Evolutionary conservation across 139 green algal species (phyloP).

Genomic region (Prasinococcaceae sp.): DNA sequence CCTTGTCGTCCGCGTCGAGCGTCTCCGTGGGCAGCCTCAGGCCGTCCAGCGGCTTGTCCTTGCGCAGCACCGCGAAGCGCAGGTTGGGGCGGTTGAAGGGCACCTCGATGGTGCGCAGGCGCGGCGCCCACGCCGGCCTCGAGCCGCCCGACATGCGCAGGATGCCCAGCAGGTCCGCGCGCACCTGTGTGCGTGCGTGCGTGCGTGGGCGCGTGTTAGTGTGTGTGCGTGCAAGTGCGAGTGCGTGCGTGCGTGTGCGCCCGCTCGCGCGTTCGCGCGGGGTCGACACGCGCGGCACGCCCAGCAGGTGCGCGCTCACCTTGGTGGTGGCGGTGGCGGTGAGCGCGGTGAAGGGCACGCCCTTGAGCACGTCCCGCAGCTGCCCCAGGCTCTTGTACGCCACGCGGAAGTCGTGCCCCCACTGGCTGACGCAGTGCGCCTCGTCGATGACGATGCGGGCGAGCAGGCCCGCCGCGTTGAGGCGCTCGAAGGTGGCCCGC

Average conservation of each 20-base stretch:
- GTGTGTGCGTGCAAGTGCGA: no score
- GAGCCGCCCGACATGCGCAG: constrained; percentile 34
- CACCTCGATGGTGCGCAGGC: constrained; percentile 34
- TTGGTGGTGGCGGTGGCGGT: constrained; percentile 54
- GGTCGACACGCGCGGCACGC: constrained; percentile 45
- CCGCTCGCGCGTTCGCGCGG: no score
- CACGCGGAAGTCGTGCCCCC: constrained; percentile 65
- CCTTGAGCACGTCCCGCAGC: constrained; percentile 28
- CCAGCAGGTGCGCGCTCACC: constrained; percentile 54
- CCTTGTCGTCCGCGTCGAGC: constrained; percentile 25
- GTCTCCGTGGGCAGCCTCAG: constrained; percentile 7
- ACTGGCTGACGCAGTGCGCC: constrained; percentile 56
- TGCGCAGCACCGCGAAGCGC: constrained; percentile 10
- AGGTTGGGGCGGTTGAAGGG: constrained; percentile 75
- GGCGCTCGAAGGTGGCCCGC: constrained; percentile 33
- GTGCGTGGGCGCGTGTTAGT: no score
- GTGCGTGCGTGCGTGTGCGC: no score
- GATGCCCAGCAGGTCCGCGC: constrained; percentile 44
- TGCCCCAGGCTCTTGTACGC: constrained; percentile 52
- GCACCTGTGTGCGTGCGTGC: no score
- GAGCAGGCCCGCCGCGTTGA: constrained; percentile 30
- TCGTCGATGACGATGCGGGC: constrained; percentile 57
- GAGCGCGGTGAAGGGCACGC: constrained; percentile 44
- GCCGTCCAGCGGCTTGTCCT: constrained; percentile 2
- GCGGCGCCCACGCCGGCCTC: no score